Base-by-base conservation (phyloP, 2,329 filamentous ascomycete species). In the Fusarium buxicola region DNA sequence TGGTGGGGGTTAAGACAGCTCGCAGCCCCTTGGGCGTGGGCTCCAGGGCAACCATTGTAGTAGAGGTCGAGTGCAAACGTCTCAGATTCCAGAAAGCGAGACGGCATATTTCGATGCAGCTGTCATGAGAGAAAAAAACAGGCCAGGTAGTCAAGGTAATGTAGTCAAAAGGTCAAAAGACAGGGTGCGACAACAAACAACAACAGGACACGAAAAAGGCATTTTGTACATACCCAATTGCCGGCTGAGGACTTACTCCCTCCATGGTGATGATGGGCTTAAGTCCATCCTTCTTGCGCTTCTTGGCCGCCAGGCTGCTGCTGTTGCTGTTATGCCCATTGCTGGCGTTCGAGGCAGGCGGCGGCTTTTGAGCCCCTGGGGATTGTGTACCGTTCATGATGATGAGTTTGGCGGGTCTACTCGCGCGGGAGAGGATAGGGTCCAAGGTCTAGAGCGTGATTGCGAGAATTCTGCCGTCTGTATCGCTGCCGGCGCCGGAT, bases 191-290 rank as follows among this genome's bases (percentile, higher is more conserved):
- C 45, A 18, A 52, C 41, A 16, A 48, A 21, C 36, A 57, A 58
- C 24, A 28, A 43, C 24, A 28, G 40, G 16, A 48, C 18, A 15
- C 47, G n/a, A 27, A 46, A 57, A 31, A 44, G 38, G 30, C n/a
- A 13, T 8, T 38, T 38, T 40, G 49, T 70, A 80, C 77, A 55
- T 75, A 80, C 77, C 73, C 78, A 45, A 66, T 36, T 15, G 59
- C 45, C n/a, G 56, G 30, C 31, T 70, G 65, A 43, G 63, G 60
- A 10, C 47, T 54, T 43, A 76, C 76, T 80, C 78, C 81, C 71
- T 91, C 89, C 58, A 84, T 90, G 35, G 89, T 92, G 76, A 92
- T 89, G 73, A 92, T 92, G 70, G 90, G 90, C 78, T 91, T 91
- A 67, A 91, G 79, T 50, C 83, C 84, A 36, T 89, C 87, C 83